These are phyloP conservation scores for Boletellus dicymbophilus DNA, from an alignment of 1,284 basidiomycete species.

Conservation along the genomic window DNA sequence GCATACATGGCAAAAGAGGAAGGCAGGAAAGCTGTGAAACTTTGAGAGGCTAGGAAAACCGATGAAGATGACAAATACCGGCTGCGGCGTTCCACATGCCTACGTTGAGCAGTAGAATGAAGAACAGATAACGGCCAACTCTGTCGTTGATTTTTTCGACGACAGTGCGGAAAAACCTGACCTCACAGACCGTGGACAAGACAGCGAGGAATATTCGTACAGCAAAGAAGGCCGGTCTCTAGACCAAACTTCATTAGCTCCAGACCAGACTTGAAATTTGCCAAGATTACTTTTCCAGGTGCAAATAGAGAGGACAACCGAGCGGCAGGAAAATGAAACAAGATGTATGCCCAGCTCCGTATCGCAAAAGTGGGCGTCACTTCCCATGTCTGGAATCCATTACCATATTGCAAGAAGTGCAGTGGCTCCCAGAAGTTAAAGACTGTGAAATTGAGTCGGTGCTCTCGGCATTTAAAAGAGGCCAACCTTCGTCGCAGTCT, in stretches of 20 bases:
- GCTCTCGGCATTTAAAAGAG: neutral
- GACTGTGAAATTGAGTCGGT: conserved; percentile 49
- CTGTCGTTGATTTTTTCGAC: conserved; percentile 85
- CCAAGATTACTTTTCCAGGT: conserved; percentile 50
- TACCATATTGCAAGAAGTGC: conserved; percentile 83
- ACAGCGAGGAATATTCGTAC: conserved; percentile 80
- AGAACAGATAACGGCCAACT: conserved; percentile 90
- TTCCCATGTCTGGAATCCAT: conserved; percentile 99
- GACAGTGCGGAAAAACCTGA: conserved; percentile 83
- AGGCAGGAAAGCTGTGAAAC: conserved; percentile 77
- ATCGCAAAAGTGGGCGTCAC: conserved; percentile 90
- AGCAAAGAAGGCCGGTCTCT: conserved; percentile 88
- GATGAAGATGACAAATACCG: conserved; percentile 43
- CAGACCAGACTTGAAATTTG: neutral
- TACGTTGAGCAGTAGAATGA: conserved; percentile 82
- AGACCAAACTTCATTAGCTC: conserved; percentile 11
- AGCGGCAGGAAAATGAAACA: conserved; percentile 71
- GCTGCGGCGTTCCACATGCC: conserved; percentile 94
- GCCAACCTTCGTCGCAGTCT: conserved; percentile 95
- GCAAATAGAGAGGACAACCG: conserved; percentile 43
- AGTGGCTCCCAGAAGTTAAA: conserved; percentile 99
- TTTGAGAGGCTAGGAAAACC: conserved; percentile 5
- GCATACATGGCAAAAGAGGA: conserved; percentile 96
- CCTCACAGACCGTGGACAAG: conserved; percentile 80
- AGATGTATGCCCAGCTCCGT: conserved; percentile 92